These are phyloP conservation scores for Collybiopsis luxurians DNA, from an alignment of 768 basidiomycete species.

Conservation along the genomic window DNA sequence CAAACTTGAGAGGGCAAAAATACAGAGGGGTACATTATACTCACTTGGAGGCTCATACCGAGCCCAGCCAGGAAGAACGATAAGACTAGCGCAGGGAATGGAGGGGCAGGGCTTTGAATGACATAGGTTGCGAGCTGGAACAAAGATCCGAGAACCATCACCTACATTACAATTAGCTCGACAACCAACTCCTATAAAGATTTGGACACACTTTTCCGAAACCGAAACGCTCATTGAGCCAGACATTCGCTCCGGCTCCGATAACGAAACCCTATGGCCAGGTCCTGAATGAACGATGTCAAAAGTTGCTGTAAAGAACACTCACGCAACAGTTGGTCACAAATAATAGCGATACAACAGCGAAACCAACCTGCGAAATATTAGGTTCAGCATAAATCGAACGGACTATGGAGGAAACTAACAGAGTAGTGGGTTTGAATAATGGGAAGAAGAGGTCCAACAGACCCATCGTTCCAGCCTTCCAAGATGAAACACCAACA, in stretches of 20 bases:
- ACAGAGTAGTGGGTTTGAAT: constrained; percentile 1
- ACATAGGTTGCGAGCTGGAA: constrained; percentile 1
- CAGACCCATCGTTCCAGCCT: constrained; percentile 81
- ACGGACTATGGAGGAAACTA: background rate
- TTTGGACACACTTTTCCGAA: constrained; percentile 37
- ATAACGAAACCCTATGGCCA: constrained; percentile 47
- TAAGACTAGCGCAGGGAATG: constrained; percentile 52
- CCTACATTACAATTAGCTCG: background rate
- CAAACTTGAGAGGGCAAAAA: background rate
- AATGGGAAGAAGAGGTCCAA: constrained; percentile 71
- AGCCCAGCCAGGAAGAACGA: constrained; percentile 28
- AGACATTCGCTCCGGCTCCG: constrained; percentile 46
- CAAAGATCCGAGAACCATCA: constrained; percentile 13
- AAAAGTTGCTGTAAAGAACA: too few relatives aligned
- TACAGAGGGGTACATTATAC: background rate
- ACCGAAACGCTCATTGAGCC: constrained; percentile 38
- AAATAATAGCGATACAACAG: constrained; percentile 2
- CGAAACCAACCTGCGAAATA: constrained; percentile 1
- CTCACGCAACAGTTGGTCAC: constrained; percentile 1
- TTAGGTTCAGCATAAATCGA: background rate
- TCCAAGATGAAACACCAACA: constrained; percentile 58
- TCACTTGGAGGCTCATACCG: constrained; percentile 29
- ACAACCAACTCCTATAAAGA: background rate
- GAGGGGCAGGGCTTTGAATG: constrained; percentile 40
- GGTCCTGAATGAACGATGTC: too few relatives aligned